These are phyloP conservation scores for Leishmania amazonensis DNA, from an alignment of 208 protist genomes.

Conservation along the genomic window DNA sequence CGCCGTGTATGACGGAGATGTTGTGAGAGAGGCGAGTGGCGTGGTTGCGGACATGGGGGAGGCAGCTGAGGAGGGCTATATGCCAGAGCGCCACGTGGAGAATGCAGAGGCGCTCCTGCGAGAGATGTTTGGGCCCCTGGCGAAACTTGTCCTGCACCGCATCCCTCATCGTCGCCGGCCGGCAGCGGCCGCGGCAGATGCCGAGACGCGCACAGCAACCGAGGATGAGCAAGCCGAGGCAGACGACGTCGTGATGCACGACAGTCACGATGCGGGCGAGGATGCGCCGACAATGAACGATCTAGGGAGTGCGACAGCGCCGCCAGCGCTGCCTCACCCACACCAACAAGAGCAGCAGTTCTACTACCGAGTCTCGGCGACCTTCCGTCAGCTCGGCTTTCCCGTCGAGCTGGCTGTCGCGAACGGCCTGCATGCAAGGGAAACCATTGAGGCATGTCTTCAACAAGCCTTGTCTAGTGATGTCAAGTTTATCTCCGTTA, in stretches of 20 bases:
- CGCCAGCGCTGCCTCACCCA: background rate
- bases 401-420: conserved; percentile 80
- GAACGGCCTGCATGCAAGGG: conserved; percentile 39
- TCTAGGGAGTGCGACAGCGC: background rate
- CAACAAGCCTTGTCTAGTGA: conserved; percentile 79
- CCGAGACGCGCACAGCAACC: background rate
- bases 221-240: conserved; percentile 15
- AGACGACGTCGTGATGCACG: conserved; percentile 1
- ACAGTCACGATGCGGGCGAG: background rate
- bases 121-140: conserved; percentile 73
- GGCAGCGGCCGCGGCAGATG: conserved; percentile 13
- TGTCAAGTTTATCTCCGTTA: conserved; percentile 65
- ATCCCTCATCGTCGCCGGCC: conserved; percentile 26
- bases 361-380: conserved; percentile 76
- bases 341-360: conserved; percentile 2
- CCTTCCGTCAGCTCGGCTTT: conserved; percentile 83
- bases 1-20: background rate
- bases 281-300: background rate
- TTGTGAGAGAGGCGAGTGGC: background rate
- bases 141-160: conserved; percentile 69
- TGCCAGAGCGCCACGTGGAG: conserved; percentile 35
- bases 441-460: conserved; percentile 63
- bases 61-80: background rate
- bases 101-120: conserved; percentile 59
- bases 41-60: background rate